These are phyloP conservation scores for Taphrina confusa DNA, from an alignment of 1,139 yeast genomes.

Conservation along the genomic window DNA sequence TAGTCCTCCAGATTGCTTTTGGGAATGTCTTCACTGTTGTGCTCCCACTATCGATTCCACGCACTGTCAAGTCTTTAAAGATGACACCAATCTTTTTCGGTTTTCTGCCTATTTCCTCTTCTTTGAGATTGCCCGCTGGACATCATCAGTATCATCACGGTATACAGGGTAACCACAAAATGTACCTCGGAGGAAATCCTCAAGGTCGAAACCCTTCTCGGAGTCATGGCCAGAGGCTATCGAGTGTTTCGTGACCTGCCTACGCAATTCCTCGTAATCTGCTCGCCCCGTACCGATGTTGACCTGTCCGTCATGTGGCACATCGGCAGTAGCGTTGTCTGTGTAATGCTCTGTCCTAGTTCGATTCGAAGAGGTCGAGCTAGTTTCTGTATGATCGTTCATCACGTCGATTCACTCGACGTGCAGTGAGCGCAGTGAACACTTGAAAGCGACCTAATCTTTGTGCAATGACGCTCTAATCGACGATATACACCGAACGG, in stretches of 20 bases:
- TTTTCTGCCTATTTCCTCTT: slow-evolving; percentile 51
- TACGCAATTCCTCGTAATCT: slow-evolving; percentile 40
- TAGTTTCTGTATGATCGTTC: slow-evolving; percentile 8
- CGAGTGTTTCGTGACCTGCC: slow-evolving; percentile 37
- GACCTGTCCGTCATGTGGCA: slow-evolving; percentile 16
- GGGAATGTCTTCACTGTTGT: slow-evolving; percentile 56
- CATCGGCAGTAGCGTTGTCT: neutral
- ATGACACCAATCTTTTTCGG: slow-evolving; percentile 56
- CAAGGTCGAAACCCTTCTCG: slow-evolving; percentile 24
- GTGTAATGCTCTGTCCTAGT: neutral
- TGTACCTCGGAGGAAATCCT: slow-evolving; percentile 11
- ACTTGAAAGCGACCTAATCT: too few species aligned
- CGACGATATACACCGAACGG: too few species aligned
- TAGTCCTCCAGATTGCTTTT: slow-evolving; percentile 46
- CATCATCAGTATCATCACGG: neutral
- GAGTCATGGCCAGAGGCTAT: slow-evolving; percentile 17
- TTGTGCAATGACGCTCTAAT: too few species aligned
- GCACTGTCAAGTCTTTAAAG: slow-evolving; percentile 52
- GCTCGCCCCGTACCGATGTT: slow-evolving; percentile 37
- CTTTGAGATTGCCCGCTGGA: slow-evolving; percentile 13
- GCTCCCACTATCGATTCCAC: slow-evolving; percentile 57
- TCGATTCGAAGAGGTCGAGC: neutral
- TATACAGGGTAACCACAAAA: neutral
- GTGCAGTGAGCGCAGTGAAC: too few species aligned
- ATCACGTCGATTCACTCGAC: neutral